phyloP scores from a whole-genome alignment of 1,284 basidiomycete genomes.

The Apiotrichum montevideense region DNA sequence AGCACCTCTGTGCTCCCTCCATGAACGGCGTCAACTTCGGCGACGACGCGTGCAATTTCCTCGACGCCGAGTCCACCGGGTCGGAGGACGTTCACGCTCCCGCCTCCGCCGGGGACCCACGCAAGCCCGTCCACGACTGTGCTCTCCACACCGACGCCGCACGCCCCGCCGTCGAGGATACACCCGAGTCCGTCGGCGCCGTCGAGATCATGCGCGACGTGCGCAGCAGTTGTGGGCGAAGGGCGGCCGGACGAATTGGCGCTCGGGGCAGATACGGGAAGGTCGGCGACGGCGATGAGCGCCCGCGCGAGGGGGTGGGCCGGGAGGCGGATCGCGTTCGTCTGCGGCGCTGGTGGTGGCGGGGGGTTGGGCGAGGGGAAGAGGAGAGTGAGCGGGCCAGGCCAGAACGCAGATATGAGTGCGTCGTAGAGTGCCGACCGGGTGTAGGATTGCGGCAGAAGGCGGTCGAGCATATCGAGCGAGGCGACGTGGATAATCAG shows the following conservation, averaged over 20 bases:
- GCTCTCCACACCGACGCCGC: conserved; percentile 86
- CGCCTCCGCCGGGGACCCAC: conserved; percentile 53
- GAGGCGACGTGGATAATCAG: conserved; percentile 96
- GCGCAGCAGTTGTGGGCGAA: conserved; percentile 83
- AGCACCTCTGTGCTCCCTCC: conserved; percentile 28
- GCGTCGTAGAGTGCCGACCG: conserved; percentile 61
- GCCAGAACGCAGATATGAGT: conserved; percentile 85
- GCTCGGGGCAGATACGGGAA: conserved; percentile 87
- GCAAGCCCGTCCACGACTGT: conserved; percentile 83
- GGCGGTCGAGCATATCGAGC: conserved; percentile 64
- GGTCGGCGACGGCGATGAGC: conserved; percentile 66
- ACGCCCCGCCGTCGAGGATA: conserved; percentile 89
- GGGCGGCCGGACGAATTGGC: conserved; percentile 94
- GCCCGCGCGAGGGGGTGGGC: conserved; percentile 87
- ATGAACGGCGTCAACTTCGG: conserved; percentile 40
- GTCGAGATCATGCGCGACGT: conserved; percentile 74
- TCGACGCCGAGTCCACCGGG: conserved; percentile 93
- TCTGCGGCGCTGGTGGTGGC: conserved; percentile 49
- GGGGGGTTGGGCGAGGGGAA: conserved; percentile 62
- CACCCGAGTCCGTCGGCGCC: conserved; percentile 57
- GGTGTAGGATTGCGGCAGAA: conserved; percentile 61
- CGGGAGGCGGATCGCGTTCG: conserved; percentile 91
- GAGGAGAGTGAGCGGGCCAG: conserved; percentile 84
- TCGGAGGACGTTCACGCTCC: conserved; percentile 72
- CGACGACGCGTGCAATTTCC: conserved; percentile 63